These are phyloP conservation scores for Ceratopteris richardii DNA, from an alignment of 75 land plant species.

Conservation along the genomic window DNA sequence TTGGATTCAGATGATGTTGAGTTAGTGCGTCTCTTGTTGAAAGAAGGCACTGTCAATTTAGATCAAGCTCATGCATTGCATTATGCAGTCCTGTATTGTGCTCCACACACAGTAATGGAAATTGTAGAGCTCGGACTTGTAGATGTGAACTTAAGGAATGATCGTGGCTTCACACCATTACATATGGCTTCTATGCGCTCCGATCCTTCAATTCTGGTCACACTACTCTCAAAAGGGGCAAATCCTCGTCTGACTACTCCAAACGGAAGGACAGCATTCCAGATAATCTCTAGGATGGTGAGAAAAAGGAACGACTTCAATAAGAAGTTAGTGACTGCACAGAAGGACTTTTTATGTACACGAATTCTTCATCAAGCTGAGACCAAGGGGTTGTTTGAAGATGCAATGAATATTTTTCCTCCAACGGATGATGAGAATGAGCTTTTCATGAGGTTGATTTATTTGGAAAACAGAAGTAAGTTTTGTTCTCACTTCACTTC, in stretches of 20 bases:
- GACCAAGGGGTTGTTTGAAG: constrained; percentile 29
- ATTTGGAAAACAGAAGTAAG: constrained; percentile 85
- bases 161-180: constrained; percentile 67
- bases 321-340: constrained; percentile 35
- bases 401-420: constrained; percentile 25
- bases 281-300: constrained; percentile 51
- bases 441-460: constrained; percentile 38
- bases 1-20: constrained; percentile 86
- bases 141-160: constrained; percentile 51
- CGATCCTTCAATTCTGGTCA: constrained; percentile 58
- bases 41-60: constrained; percentile 39
- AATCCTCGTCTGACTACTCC: constrained; percentile 37
- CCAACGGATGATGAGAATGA: constrained; percentile 36
- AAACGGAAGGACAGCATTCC: constrained; percentile 65
- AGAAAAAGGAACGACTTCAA: constrained; percentile 40
- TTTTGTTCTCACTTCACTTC: background rate
- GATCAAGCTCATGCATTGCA: constrained; percentile 71
- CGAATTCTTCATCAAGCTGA: constrained; percentile 67
- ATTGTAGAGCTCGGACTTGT: constrained; percentile 62
- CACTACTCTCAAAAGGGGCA: constrained; percentile 74
- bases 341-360: constrained; percentile 57
- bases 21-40: constrained; percentile 56
- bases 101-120: constrained; percentile 52
- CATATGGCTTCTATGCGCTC: constrained; percentile 72
- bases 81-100: constrained; percentile 76